Percentiles rank a stretch among this genome's conserved stretches.
phyloP scores from a whole-genome alignment of 345 rosid genomes.

The Eucalyptus polyanthemos region DNA sequence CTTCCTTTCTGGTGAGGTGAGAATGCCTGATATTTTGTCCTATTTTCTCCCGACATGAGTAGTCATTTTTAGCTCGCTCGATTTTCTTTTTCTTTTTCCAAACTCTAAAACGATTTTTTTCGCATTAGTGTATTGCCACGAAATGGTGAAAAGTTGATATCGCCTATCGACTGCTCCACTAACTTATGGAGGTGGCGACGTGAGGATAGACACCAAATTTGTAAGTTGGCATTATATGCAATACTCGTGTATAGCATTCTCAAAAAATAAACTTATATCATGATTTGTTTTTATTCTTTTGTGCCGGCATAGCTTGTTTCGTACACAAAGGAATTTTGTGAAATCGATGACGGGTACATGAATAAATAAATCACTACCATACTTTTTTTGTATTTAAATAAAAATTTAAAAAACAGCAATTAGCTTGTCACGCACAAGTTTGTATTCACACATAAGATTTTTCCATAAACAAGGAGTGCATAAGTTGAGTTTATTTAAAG shows the following conservation, averaged over 20 bases:
- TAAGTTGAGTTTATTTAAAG: neutral
- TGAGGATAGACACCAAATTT: neutral
- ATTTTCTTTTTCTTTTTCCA: neutral
- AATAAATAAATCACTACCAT: neutral
- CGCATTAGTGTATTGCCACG: neutral
- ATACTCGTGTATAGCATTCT: neutral
- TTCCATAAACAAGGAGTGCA: neutral
- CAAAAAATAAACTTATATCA: neutral
- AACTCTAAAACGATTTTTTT: neutral
- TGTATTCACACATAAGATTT: neutral
- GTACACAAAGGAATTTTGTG: neutral
- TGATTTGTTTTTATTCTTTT: neutral
- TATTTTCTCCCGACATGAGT: neutral
- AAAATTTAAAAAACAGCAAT: rapidly evolving
- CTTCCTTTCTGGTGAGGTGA: neutral
- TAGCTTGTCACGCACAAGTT: rapidly evolving
- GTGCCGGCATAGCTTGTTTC: neutral
- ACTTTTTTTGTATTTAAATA: neutral
- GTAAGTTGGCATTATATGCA: neutral
- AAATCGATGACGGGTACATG: rapidly evolving
- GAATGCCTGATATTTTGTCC: neutral
- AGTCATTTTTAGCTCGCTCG: neutral
- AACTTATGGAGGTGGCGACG: neutral
- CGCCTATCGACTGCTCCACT: neutral
- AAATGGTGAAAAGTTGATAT: neutral